These are phyloP conservation scores for Aspergillus coremiiformis DNA, from an alignment of 495 filamentous ascomycete species.

Conservation along the genomic window DNA sequence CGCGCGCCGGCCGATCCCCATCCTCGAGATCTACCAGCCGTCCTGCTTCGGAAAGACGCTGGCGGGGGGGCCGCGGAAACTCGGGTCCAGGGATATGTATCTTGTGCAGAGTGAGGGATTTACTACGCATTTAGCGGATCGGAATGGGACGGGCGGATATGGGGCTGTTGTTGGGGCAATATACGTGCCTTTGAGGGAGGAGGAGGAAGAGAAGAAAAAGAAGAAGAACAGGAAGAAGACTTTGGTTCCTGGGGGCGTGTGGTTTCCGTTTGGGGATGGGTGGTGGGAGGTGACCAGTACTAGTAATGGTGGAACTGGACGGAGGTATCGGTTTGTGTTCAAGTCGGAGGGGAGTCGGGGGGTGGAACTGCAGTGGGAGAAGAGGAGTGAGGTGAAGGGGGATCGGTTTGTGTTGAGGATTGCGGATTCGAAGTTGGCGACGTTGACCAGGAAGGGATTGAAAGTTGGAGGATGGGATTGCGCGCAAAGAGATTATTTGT, in stretches of 20 bases:
- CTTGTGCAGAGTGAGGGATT: slow-evolving; percentile 24
- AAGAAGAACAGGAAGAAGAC: too few relatives aligned
- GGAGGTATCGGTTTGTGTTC: neutral
- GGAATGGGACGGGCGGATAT: too few relatives aligned
- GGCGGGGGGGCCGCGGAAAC: slow-evolving; percentile 17
- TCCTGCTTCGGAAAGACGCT: slow-evolving; percentile 24
- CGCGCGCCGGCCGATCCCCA: slow-evolving; percentile 24
- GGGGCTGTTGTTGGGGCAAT: slow-evolving; percentile 8
- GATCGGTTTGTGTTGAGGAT: slow-evolving; percentile 15
- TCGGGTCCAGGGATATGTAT: slow-evolving; percentile 28
- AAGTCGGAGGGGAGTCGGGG: neutral
- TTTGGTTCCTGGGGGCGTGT: neutral
- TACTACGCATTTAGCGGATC: neutral
- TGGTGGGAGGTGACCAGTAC: neutral
- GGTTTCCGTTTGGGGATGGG: neutral
- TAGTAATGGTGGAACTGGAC: neutral
- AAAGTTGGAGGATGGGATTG: slow-evolving; percentile 16
- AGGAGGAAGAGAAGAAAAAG: neutral
- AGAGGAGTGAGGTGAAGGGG: neutral
- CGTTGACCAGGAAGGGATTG: slow-evolving; percentile 11
- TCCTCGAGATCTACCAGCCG: slow-evolving; percentile 34
- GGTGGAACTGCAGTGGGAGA: slow-evolving; percentile 17
- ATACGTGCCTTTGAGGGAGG: slow-evolving; percentile 1
- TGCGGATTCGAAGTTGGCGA: too few relatives aligned
- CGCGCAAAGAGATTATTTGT: slow-evolving; percentile 3